Conservation (phyloP, 208 protist species). For the Acanthamoeba castellanii region DNA sequence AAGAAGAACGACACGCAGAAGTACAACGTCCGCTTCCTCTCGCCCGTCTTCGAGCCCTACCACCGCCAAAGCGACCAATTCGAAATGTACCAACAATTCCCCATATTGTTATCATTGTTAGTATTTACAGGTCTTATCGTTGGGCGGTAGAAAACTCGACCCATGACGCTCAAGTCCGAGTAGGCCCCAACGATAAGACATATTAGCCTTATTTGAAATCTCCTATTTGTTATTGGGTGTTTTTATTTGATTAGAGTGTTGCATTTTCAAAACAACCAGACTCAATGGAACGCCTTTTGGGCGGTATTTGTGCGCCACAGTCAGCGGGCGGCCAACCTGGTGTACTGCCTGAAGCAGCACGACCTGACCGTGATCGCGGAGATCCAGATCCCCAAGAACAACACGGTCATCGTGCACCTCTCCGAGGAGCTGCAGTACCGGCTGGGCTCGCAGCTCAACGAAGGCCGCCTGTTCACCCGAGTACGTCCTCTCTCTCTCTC, state of each 20-base stretch:
- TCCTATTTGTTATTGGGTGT: neutral
- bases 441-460: neutral
- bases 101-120: neutral
- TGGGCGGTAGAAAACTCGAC: too few relatives aligned
- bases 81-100: neutral
- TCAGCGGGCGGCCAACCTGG: conserved; percentile 21
- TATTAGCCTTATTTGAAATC: too few relatives aligned
- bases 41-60: conserved; percentile 16
- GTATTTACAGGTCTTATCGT: too few relatives aligned
- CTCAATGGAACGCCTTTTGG: too few relatives aligned
- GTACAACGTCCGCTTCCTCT: neutral
- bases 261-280: too few relatives aligned
- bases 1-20: neutral
- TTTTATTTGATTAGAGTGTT: neutral
- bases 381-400: neutral
- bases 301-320: neutral
- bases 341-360: conserved; percentile 38
- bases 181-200: too few relatives aligned
- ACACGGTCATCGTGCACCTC: neutral
- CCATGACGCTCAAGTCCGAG: too few relatives aligned
- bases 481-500: neutral
- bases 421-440: neutral
- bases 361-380: neutral
- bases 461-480: neutral
- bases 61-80: conserved; percentile 18